Conservation (phyloP, 371 early-diverging fungal genomes). For the Umbelopsis sp. region DNA sequence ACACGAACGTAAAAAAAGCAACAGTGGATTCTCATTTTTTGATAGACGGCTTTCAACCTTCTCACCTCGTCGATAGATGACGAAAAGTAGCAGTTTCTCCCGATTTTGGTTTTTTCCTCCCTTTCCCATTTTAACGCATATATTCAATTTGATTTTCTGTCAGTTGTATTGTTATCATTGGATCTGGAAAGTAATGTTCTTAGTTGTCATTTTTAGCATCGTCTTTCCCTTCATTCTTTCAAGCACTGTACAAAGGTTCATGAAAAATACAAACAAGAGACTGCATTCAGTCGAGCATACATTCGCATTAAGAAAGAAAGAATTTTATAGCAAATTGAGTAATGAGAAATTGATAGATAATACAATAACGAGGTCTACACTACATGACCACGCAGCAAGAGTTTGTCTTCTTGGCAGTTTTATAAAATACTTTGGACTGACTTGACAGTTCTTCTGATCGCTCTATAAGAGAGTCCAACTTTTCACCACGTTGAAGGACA, state of each 20-base stretch:
- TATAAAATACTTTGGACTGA: constrained; percentile 97
- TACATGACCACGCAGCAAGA: constrained; percentile 80
- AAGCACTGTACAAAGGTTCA: constrained; percentile 17
- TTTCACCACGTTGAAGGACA: constrained; percentile 95
- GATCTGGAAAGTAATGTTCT: neutral
- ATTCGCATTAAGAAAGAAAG: neutral
- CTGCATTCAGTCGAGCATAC: constrained; percentile 1
- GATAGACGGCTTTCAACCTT: constrained; percentile 11
- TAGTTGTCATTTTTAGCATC: neutral
- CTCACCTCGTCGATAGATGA: constrained; percentile 9
- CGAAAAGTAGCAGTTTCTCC: neutral
- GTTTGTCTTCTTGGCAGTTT: constrained; percentile 98
- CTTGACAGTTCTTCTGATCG: constrained; percentile 87
- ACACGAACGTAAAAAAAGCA: constrained; percentile 10
- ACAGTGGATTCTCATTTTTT: constrained; percentile 8
- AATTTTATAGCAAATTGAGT: no score
- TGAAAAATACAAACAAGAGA: constrained; percentile 5
- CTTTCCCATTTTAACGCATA: neutral
- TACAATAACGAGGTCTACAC: constrained; percentile 3
- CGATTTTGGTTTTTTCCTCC: neutral
- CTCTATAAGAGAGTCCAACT: constrained; percentile 93
- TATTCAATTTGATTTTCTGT: neutral
- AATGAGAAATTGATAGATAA: neutral
- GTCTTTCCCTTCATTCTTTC: neutral
- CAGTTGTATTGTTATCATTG: neutral